Evolutionary conservation across 2,329 filamentous ascomycete genomes (phyloP).

Genomic region (Curvularia sp.): DNA sequence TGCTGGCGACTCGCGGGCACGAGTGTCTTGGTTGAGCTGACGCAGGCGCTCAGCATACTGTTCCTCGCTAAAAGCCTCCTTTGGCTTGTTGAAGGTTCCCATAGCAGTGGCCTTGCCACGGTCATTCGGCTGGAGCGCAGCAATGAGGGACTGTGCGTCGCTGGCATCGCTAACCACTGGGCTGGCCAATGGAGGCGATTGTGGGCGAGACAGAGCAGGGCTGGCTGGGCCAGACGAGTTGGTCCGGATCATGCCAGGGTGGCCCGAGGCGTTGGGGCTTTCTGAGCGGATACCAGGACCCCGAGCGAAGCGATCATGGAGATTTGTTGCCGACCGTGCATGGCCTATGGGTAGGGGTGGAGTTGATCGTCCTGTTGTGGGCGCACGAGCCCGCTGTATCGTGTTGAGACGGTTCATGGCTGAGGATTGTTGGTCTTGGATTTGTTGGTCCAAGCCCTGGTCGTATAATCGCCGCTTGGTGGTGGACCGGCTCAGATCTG

Average conservation of each 20-base stretch:
- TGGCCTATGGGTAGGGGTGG: conserved; percentile 52
- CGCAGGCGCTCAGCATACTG: conserved; percentile 83
- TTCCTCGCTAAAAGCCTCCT: conserved; percentile 79
- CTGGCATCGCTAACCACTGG: conserved; percentile 75
- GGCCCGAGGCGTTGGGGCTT: conserved; percentile 57
- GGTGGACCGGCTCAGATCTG: conserved; percentile 66
- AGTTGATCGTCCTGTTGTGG: conserved; percentile 59
- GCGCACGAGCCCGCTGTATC: conserved; percentile 65
- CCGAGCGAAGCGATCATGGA: conserved; percentile 55
- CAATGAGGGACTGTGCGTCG: conserved; percentile 66
- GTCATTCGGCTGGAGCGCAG: conserved; percentile 75
- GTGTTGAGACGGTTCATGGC: conserved; percentile 81
- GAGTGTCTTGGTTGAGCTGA: conserved; percentile 78
- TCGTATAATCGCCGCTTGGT: conserved; percentile 84
- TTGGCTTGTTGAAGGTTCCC: conserved; percentile 74
- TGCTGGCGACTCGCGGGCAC: conserved; percentile 54
- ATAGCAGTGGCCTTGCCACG: conserved; percentile 80
- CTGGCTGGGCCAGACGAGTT: conserved; percentile 47
- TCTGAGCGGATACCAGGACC: conserved; percentile 51
- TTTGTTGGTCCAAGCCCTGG: conserved; percentile 77
- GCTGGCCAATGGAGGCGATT: conserved; percentile 65
- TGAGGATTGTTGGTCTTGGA: conserved; percentile 80
- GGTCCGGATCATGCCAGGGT: conserved; percentile 41
- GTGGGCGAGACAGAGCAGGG: conserved; percentile 49
- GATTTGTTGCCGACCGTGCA: conserved; percentile 56